A percentile compares a stretch with the other conserved stretches of the same genome.
Evolutionary conservation across 768 basidiomycete species (phyloP).

Genomic region (Fibroporia radiculosa): DNA sequence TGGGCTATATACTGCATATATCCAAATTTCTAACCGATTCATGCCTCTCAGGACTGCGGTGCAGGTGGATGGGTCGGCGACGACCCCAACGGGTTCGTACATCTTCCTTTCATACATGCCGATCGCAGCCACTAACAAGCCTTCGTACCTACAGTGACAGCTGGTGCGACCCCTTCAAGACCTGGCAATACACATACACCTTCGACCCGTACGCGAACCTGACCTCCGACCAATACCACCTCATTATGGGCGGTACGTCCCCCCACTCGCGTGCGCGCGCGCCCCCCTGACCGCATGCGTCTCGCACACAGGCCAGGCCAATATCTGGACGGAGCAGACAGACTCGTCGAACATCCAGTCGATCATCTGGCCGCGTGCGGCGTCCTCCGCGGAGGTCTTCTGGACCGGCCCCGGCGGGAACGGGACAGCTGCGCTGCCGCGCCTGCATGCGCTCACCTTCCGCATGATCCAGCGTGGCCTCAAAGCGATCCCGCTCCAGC

Average conservation of each 20-base stretch:
- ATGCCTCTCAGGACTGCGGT: conserved; percentile 50
- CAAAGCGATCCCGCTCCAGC: conserved; percentile 55
- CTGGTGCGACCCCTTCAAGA: conserved; percentile 79
- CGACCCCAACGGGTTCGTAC: conserved; percentile 27
- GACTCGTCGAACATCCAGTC: conserved; percentile 58
- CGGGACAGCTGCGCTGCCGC: conserved; percentile 40
- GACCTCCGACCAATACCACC: conserved; percentile 34
- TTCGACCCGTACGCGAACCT: conserved; percentile 64
- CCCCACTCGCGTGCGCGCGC: background rate
- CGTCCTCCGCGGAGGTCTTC: conserved; percentile 68
- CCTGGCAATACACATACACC: conserved; percentile 66
- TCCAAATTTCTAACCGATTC: background rate
- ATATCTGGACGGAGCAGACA: conserved; percentile 73
- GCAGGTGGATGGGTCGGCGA: conserved; percentile 65
- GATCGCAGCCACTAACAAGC: background rate
- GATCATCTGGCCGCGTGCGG: conserved; percentile 68
- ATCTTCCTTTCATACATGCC: background rate
- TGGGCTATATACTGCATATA: background rate
- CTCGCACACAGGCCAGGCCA: conserved; percentile 40
- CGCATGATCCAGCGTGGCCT: conserved; percentile 58
- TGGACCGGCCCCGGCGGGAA: conserved; percentile 50
- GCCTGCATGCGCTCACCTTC: conserved; percentile 60
- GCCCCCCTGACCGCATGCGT: background rate
- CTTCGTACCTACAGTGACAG: conserved; percentile 32
- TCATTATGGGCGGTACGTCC: conserved; percentile 54